Percentiles rank a stretch among this genome's conserved stretches.
Conservation (phyloP, 2,329 filamentous ascomycete genomes). For the Sarocladium strictum region DNA sequence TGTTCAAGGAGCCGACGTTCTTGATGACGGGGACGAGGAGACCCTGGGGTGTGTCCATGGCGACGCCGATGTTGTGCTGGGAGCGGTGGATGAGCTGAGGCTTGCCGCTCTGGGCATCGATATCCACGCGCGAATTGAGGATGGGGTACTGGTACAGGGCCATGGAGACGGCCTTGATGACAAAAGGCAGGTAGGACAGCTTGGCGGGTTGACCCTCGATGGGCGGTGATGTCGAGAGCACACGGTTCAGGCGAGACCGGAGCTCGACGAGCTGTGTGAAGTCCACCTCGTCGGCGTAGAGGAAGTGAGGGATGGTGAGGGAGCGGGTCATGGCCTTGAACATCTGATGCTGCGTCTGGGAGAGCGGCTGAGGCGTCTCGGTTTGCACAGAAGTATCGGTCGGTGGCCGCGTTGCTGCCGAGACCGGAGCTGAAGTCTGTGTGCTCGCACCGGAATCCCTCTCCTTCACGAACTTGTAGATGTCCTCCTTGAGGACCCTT, state of each 20-base stretch:
- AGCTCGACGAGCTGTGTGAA: conserved; percentile 69
- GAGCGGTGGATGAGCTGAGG: conserved; percentile 72
- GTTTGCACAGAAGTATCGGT: conserved; percentile 41
- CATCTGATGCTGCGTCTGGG: conserved; percentile 83
- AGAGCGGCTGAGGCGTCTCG: conserved; percentile 66
- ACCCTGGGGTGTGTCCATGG: conserved; percentile 87
- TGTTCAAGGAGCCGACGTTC: conserved; percentile 70
- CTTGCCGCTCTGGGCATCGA: conserved; percentile 48
- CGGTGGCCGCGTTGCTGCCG: conserved; percentile 19
- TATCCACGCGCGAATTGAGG: conserved; percentile 80
- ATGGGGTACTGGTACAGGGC: conserved; percentile 76
- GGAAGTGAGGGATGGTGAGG: conserved; percentile 86
- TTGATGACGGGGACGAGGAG: conserved; percentile 89
- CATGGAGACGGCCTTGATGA: conserved; percentile 90
- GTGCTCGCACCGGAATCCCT: conserved; percentile 31
- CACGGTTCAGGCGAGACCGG: conserved; percentile 67
- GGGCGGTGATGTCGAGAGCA: conserved; percentile 38
- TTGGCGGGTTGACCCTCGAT: conserved; percentile 50
- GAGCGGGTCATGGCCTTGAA: conserved; percentile 97
- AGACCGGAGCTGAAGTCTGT: conserved; percentile 14
- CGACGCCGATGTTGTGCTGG: conserved; percentile 91
- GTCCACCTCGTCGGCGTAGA: conserved; percentile 87
- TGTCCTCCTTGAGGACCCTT: conserved; percentile 86
- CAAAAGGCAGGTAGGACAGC: conserved; percentile 87
- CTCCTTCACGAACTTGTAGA: conserved; percentile 62